Percentiles rank a stretch among this genome's conserved stretches.
Conservation (phyloP, 202 grass and related monocot species). For the Sporobolus alterniflorus region DNA sequence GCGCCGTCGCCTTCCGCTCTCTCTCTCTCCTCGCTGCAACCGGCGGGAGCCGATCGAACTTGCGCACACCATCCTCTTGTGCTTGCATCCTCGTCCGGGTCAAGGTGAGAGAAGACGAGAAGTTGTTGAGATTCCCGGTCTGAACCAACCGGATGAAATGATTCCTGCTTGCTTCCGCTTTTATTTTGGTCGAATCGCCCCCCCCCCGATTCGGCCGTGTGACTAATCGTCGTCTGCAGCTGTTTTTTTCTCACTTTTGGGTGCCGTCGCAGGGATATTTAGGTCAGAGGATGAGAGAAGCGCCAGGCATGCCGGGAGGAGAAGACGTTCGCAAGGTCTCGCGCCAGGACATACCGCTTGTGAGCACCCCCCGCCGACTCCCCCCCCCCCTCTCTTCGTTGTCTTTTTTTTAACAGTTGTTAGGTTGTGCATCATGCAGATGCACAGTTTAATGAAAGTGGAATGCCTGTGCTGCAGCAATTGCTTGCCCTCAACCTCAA, state of each 20-base stretch:
- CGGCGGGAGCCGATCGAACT: constrained; percentile 24
- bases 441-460: neutral
- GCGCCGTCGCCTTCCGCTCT: constrained; percentile 19
- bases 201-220: neutral
- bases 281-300: constrained; percentile 11
- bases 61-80: neutral
- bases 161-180: neutral
- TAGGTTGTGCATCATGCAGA: neutral
- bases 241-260: neutral
- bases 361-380: constrained; percentile 33
- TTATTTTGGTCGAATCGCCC: neutral
- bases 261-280: constrained; percentile 31
- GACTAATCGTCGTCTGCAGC: constrained; percentile 3
- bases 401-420: neutral
- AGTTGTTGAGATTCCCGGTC: neutral
- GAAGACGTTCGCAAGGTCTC: constrained; percentile 92
- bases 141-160: constrained; percentile 10
- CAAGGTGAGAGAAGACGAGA: constrained; percentile 12
- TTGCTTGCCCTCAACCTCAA: neutral
- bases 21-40: neutral
- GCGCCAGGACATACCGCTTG: constrained; percentile 97
- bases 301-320: constrained; percentile 56
- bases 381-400: neutral
- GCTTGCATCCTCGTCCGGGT: neutral
- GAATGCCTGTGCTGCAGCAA: neutral